Evolutionary conservation across 2,329 filamentous ascomycete species (phyloP), one percentile per base, ranked within the genome.

Genomic region (Lachnellula arida): DNA sequence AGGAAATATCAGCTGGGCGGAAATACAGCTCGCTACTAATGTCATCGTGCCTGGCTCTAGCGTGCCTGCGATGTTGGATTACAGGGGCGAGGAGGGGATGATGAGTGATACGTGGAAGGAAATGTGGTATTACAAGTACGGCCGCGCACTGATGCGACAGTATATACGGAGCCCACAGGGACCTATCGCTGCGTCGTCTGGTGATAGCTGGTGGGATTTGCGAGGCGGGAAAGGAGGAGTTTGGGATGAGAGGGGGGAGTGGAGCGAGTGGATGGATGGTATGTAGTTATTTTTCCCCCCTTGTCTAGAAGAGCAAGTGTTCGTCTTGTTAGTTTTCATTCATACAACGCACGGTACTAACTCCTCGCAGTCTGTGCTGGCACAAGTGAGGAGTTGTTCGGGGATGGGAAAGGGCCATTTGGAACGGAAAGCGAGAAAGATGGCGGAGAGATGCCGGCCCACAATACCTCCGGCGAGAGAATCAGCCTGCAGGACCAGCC

Each of bases 161-260:
- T 76, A 76, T 60, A 71, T 79, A 59, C 76, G 77, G 51, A 71
- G 68, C 12, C 68, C 74, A 0, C 74, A 73, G 43, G 74, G 73
- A 0, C 61, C 74, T 1, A 67, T 72, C 32, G 73, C 74, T 0
- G 74, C 75, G 14, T 72, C 76, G 53, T 72, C 72, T 9, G 72
- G 74, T 3, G 73, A 77, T 49, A 69, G 72, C 1, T 72, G 72
- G 66, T 78, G 77, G 76, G 76, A 81, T 60, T 65, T 71, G 53
- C 73, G 78, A 14, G 79, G 78, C 9, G 79, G 79, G 0, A 72
- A 71, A n/a, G 78, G 79, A 3, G 80, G 79, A 7, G 67, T 80
- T 3, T 82, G 80, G 80, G 80, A 78, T 0, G 75, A 74, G 12
- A 44, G 28, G n/a, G 58, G 58, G 19, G 47, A 44, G 12, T 44